These are phyloP conservation scores for Neoscytalidium dimidiatum DNA, from an alignment of 2,329 filamentous ascomycete species.

Conservation along the genomic window DNA sequence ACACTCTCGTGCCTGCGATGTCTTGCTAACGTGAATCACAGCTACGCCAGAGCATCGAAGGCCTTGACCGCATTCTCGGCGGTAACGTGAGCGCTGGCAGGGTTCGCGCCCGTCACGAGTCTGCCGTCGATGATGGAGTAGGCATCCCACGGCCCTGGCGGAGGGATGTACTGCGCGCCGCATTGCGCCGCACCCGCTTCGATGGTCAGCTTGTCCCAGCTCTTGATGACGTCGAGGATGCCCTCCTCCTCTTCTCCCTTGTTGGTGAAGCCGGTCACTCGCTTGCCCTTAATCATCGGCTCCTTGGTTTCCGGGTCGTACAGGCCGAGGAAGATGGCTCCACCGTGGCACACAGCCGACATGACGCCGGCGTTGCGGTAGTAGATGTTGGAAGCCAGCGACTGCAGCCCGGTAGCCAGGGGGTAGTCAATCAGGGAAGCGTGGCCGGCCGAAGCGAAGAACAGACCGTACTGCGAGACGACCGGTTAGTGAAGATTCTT, in stretches of 20 bases:
- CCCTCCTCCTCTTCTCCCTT: conserved; percentile 37
- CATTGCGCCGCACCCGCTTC: conserved; percentile 31
- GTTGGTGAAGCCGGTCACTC: conserved; percentile 43
- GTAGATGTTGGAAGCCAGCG: conserved; percentile 44
- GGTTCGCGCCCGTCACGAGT: conserved; percentile 40
- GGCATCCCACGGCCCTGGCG: conserved; percentile 31
- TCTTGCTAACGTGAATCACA: background rate
- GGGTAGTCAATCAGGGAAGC: conserved; percentile 52
- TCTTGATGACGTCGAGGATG: conserved; percentile 36
- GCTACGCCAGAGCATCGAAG: conserved; percentile 22
- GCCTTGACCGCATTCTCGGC: conserved; percentile 33
- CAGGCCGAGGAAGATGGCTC: conserved; percentile 41
- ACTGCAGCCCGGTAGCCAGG: conserved; percentile 42
- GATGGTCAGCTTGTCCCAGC: conserved; percentile 35
- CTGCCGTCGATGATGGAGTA: conserved; percentile 35
- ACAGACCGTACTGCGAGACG: conserved; percentile 32
- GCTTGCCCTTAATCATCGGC: conserved; percentile 37
- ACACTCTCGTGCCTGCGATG: too few species aligned
- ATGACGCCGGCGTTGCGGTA: conserved; percentile 42
- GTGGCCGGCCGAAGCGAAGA: conserved; percentile 48
- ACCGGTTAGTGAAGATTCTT: background rate
- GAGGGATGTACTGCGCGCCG: conserved; percentile 34
- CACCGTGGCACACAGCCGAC: conserved; percentile 45
- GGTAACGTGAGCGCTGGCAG: conserved; percentile 36
- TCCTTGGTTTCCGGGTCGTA: conserved; percentile 33